Base-by-base conservation (phyloP, 1,284 basidiomycete species). In the Trichosporon asahii region DNA sequence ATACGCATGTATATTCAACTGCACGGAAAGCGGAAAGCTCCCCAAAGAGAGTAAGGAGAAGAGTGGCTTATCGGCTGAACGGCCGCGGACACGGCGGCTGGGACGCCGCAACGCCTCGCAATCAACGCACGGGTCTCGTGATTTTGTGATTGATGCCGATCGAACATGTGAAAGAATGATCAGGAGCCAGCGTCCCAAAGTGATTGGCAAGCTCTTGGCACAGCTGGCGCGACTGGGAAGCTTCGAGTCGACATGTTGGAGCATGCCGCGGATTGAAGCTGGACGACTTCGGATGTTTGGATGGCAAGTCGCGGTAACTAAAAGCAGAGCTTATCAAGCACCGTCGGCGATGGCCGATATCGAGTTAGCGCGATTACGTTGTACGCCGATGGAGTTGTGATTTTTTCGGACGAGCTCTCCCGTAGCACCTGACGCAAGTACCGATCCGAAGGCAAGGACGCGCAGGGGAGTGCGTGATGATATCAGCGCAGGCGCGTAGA, bases 311-410 rank as follows among this genome's bases (percentile, higher is more conserved):
- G 49, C 49, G 49, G 49, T 25, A 53, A 53, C 21, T 53, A 53
- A 53, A 21, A 21, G n/a, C n/a, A 7, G 49, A 53, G 40, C 57
- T 61, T 61, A 61, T 61, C 57, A 31, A 31, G 27, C 57, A 31
- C 27, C 27, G 12, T 61, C 57, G 57, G 57, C 15, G 27, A 61
- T 31, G 27, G 57, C 57, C 57, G 57, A 61, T 61, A 61, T 61
- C 57, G 57, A 61, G 27, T 61, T 61, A 29, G 57, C 29, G 29
- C 27, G 57, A 61, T 61, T 61, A 61, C 57, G 57, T 61, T 61
- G 57, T 29, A n/a, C 25, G 18, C 57, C 57, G 57, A 61, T 61
- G 14, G 57, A 27, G 21, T 60, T 23, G 11, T 5, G 12, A 18
- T 4, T 27, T 31, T 61, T 29, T 61, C 57, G 57, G 57, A 61